phyloP scores from a whole-genome alignment of 2,329 filamentous ascomycete species.

The Berkeleyomyces basicola region DNA sequence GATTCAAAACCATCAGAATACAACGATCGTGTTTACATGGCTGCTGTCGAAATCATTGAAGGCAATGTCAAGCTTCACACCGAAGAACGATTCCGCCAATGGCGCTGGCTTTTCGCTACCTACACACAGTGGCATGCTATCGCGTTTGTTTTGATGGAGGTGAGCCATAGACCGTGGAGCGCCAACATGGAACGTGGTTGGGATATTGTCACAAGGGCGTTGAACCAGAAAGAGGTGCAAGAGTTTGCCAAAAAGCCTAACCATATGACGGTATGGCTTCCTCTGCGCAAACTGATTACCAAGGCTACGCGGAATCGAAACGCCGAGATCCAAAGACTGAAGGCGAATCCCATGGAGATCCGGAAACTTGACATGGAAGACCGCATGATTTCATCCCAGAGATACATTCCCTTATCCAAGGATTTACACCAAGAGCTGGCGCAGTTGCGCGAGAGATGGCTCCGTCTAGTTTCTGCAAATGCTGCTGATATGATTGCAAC shows the following conservation, averaged over 20 bases:
- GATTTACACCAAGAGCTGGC: slow-evolving; percentile 31
- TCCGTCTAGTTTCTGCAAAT: slow-evolving; percentile 27
- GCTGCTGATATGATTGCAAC: neutral
- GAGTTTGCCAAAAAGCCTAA: slow-evolving; percentile 30
- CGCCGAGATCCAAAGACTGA: slow-evolving; percentile 32
- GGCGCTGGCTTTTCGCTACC: slow-evolving; percentile 33
- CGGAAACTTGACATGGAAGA: slow-evolving; percentile 33
- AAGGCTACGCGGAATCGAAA: slow-evolving; percentile 36
- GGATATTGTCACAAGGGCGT: slow-evolving; percentile 26
- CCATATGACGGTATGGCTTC: slow-evolving; percentile 34
- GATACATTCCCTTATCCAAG: slow-evolving; percentile 30
- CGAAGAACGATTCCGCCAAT: slow-evolving; percentile 32
- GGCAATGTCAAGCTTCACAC: slow-evolving; percentile 47
- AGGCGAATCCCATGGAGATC: slow-evolving; percentile 31
- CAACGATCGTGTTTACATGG: slow-evolving; percentile 52
- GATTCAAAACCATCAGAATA: slow-evolving; percentile 26
- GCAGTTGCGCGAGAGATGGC: slow-evolving; percentile 33
- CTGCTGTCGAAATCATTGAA: slow-evolving; percentile 59
- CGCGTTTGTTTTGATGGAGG: slow-evolving; percentile 32
- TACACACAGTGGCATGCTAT: slow-evolving; percentile 37
- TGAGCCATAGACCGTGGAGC: slow-evolving; percentile 31
- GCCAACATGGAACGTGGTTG: slow-evolving; percentile 34
- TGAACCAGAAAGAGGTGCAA: slow-evolving; percentile 24
- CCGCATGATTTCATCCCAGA: slow-evolving; percentile 26
- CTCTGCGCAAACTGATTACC: slow-evolving; percentile 36